Conservation (phyloP, 768 basidiomycete species). For the Trametes maxima region DNA sequence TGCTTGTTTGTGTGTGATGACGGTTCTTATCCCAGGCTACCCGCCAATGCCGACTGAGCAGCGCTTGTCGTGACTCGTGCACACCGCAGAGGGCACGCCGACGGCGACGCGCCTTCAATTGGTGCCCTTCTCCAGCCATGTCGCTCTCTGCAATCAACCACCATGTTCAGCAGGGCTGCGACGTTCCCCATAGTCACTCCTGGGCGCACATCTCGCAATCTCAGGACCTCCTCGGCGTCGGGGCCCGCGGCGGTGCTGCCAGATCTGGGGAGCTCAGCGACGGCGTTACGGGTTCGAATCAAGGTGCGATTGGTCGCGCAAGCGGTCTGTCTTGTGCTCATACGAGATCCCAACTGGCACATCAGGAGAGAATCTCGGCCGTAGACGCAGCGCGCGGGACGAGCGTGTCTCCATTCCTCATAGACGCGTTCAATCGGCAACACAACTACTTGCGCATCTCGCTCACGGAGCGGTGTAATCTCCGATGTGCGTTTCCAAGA, state of each 20-base stretch:
- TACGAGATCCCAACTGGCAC: not conserved
- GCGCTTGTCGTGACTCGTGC: not conserved
- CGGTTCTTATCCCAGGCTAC: conserved; percentile 2
- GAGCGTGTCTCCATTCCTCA: conserved; percentile 53
- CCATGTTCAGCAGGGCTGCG: conserved; percentile 3
- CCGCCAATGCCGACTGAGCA: conserved; percentile 4
- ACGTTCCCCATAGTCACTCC: too few species aligned
- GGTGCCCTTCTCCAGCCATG: not conserved
- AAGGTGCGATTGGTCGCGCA: conserved; percentile 7
- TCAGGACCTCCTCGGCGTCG: not conserved
- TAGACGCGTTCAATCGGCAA: conserved; percentile 66
- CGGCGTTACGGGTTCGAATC: conserved; percentile 4
- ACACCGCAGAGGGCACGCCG: not conserved
- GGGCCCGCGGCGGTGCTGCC: conserved; percentile 9
- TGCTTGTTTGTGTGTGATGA: not conserved
- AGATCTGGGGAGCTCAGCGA: not conserved
- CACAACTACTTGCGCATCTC: conserved; percentile 92
- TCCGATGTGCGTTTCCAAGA: conserved; percentile 60
- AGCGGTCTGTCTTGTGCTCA: not conserved
- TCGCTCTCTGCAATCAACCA: not conserved
- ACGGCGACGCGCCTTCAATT: not conserved
- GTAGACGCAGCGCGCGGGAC: conserved; percentile 45
- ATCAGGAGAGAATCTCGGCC: conserved; percentile 57
- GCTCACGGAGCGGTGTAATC: conserved; percentile 84
- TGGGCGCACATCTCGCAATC: not conserved